Evolutionary conservation across 2,329 filamentous ascomycete species (phyloP), one percentile per base, ranked within the genome.

Genomic region (Geosmithia putterillii): DNA sequence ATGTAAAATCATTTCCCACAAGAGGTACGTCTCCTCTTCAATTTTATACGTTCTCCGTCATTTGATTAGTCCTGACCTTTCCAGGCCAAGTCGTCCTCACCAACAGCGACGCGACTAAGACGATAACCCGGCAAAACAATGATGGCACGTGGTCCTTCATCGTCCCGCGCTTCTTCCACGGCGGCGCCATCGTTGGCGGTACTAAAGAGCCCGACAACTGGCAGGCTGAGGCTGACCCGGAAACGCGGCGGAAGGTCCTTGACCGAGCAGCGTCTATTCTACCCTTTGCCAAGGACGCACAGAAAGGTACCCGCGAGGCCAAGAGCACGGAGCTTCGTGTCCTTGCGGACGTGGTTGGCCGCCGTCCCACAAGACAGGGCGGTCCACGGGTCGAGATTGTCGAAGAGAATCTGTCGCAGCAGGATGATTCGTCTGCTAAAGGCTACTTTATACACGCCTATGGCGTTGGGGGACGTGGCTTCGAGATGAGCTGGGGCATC

Each of bases 171-270:
- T 72, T 71, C 38, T 70, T 76, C 21, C 62, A 71, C 22, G 78
- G 78, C 4, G 79, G 79, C 2, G 82, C 79, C 0, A 64, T 82
- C 37, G 72, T 82, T 25, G 79, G 79, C 12, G 78, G 78, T 1
- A 83, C 77, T 17, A 81, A 79, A 55, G 71, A 81, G 54, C 66
- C 69, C 1, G 60, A 70, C 44, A 64, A 78, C 53, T 76, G 71
- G 71, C 65, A 73, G 38, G 55, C 64, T 1, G 56, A 63, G 18
- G 69, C 74, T 1, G 70, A 64, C 1, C 44, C 48, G 2, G 64
- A 68, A 40, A 68, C 70, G 0, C 58, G 76, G n/a, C n/a, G n/a
- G 34, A 56, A 66, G 32, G 54, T 51, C 22, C 56, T 83, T 14
- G 63, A 82, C 4, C 48, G 44, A 3, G n/a, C n/a, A 54, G 53